phyloP scores from a whole-genome alignment of 768 basidiomycete genomes.

The Grammothele lineata region DNA sequence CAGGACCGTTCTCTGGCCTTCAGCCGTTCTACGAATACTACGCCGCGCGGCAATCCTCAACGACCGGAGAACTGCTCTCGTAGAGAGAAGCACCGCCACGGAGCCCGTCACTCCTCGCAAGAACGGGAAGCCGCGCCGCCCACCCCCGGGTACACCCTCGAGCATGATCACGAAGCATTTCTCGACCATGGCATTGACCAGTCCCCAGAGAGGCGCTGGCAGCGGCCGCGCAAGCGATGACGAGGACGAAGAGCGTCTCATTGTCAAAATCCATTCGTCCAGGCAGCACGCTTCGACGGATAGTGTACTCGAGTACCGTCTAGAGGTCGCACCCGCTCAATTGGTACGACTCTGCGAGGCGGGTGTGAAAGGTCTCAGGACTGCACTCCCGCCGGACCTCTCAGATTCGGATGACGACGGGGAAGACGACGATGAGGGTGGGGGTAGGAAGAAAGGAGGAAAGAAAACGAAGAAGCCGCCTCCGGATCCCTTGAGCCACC shows the following conservation, averaged over 20 bases:
- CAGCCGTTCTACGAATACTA: slow-evolving; percentile 64
- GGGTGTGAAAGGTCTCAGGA: slow-evolving; percentile 62
- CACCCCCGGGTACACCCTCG: slow-evolving; percentile 33
- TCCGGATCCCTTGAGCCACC: slow-evolving; percentile 48
- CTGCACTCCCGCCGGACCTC: slow-evolving; percentile 23
- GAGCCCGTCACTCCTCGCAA: slow-evolving; percentile 40
- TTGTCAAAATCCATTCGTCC: slow-evolving; percentile 62
- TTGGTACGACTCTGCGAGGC: slow-evolving; percentile 62
- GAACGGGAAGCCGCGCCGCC: slow-evolving; percentile 21
- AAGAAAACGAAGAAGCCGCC: slow-evolving; percentile 37
- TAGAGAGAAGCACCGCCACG: neutral
- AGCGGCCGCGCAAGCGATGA: slow-evolving; percentile 22
- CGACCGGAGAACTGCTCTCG: slow-evolving; percentile 32
- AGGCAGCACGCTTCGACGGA: slow-evolving; percentile 72
- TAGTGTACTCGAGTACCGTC: slow-evolving; percentile 68
- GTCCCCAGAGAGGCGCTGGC: slow-evolving; percentile 6
- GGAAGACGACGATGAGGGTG: slow-evolving; percentile 48
- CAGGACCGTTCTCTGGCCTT: slow-evolving; percentile 77
- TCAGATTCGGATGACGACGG: slow-evolving; percentile 31
- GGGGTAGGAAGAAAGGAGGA: slow-evolving; percentile 33
- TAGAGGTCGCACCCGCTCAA: slow-evolving; percentile 66
- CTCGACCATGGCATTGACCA: slow-evolving; percentile 39
- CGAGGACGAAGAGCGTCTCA: slow-evolving; percentile 37
- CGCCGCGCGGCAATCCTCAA: slow-evolving; percentile 55
- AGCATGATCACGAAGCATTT: slow-evolving; percentile 56